Conservation (phyloP, 1,139 yeast genomes). For the Candida freyschussii region DNA sequence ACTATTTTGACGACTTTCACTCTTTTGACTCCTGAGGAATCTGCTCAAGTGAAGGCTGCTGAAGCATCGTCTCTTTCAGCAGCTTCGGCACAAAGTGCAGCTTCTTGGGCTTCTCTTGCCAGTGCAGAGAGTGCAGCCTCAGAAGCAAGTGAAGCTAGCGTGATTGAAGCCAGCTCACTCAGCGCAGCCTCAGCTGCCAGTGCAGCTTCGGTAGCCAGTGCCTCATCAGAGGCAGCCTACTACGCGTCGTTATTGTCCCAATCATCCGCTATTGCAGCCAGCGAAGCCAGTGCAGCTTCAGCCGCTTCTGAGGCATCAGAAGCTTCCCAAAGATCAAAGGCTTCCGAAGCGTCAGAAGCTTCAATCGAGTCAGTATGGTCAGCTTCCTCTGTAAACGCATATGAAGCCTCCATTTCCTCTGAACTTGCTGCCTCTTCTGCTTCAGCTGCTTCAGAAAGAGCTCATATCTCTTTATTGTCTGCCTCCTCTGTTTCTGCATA, state of each 20-base stretch:
- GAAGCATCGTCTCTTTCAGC: conserved; percentile 15
- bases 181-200: conserved; percentile 8
- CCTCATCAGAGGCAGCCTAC: no score
- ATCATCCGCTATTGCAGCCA: conserved; percentile 7
- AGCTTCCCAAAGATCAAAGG: conserved; percentile 4
- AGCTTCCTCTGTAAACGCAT: conserved; percentile 8
- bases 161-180: conserved; percentile 11
- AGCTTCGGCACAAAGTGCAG: conserved; percentile 9
- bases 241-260: no score
- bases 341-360: conserved; percentile 8
- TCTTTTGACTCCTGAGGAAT: conserved; percentile 23
- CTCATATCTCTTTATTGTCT: no score
- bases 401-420: conserved; percentile 5
- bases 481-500: conserved; percentile 15
- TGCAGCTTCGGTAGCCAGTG: conserved; percentile 11
- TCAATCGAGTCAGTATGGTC: conserved; percentile 10
- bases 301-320: conserved; percentile 10
- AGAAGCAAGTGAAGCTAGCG: conserved; percentile 8
- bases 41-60: conserved; percentile 17
- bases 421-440: conserved; percentile 9
- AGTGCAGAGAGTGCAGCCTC: conserved; percentile 11
- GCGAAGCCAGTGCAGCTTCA: conserved; percentile 7
- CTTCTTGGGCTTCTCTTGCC: conserved; percentile 9
- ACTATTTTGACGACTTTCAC: conserved; percentile 23
- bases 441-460: conserved; percentile 9